Evolutionary conservation across 192 early-diverging fungal genomes (phyloP), one percentile per base, ranked within the genome.

Genomic region (Haplosporangium gracile): DNA sequence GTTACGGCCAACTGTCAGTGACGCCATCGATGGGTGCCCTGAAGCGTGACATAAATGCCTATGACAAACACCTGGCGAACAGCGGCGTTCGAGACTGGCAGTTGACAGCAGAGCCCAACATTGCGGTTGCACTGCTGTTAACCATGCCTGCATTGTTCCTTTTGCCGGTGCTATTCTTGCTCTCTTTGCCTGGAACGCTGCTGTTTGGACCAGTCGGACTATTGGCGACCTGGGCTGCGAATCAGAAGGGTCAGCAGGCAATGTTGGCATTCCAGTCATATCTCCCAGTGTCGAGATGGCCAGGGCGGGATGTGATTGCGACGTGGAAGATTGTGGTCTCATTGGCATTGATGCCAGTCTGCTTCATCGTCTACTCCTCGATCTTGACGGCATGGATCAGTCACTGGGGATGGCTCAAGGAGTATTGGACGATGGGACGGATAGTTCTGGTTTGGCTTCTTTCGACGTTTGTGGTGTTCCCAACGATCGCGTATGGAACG

Each of bases 251-350:
- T 36, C 71, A 71, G 34, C 79, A 89, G 74, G 85, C 88, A 42
- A 89, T 89, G 88, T 74, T 87, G 74, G 85, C 85, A 5, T 85
- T 87, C 75, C 84, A 89, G 53, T 82, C 79, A n/a, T 89, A 85
- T 45, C 74, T 89, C n/a, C 84, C 88, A 16, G 82, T 89, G n/a
- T 83, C 88, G 38, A 69, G 88, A 71, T 89, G 88, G 88, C 88
- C 88, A 22, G 88, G 88, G 73, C 81, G 88, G 34, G 84, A 89
- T 81, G 88, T 89, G 18, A 89, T 89, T 75, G 88, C 88, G 32
- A 89, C 88, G 1, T 89, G 88, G 88, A 89, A 89, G 80, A 89
- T 89, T 70, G 72, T 89, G 29, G 78, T 82, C 5, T 85, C 78
- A 0, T 73, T 86, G 39, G 84, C 82, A 1, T 53, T 89, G 68